Evolutionary conservation across 768 basidiomycete genomes (phyloP).

Genomic region (Serendipita sp.): DNA sequence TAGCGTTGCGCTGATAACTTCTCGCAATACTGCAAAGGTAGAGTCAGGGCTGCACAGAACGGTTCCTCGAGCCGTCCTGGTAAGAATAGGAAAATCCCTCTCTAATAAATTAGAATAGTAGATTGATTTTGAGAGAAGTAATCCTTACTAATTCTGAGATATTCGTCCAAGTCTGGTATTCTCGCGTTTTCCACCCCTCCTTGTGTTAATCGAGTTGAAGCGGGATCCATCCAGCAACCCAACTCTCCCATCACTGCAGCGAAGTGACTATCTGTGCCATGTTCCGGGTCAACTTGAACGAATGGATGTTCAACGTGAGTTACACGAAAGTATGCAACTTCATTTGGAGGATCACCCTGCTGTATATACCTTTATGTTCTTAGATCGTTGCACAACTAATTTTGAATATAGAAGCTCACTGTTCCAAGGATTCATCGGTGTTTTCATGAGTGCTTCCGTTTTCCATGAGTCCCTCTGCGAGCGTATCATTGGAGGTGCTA

Average conservation of each 20-base stretch:
- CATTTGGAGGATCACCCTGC: conserved; percentile 22
- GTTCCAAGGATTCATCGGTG: not conserved
- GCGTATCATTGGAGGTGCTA: conserved; percentile 31
- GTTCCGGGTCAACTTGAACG: conserved; percentile 24
- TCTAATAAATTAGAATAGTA: not conserved
- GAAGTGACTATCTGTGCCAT: conserved; percentile 32
- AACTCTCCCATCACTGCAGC: conserved; percentile 49
- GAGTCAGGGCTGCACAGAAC: not conserved
- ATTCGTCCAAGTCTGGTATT: conserved; percentile 37
- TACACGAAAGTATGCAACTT: conserved; percentile 57
- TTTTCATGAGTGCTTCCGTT: conserved; percentile 16
- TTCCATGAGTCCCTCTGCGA: conserved; percentile 8
- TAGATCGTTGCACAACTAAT: too few species aligned
- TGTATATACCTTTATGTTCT: not conserved
- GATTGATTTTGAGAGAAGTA: not conserved
- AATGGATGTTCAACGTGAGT: conserved; percentile 60
- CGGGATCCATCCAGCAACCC: conserved; percentile 72
- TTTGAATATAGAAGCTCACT: not conserved
- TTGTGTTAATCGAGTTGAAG: conserved; percentile 60
- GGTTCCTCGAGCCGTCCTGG: not conserved
- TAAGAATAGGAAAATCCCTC: not conserved
- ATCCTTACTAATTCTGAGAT: conserved; percentile 35
- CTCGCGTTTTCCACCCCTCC: conserved; percentile 56
- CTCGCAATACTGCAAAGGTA: conserved; percentile 33
- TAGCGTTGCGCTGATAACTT: conserved; percentile 46